Base-by-base conservation (phyloP, 306 rosid genomes). In the cucumber (Cucumis sativus) region DNA sequence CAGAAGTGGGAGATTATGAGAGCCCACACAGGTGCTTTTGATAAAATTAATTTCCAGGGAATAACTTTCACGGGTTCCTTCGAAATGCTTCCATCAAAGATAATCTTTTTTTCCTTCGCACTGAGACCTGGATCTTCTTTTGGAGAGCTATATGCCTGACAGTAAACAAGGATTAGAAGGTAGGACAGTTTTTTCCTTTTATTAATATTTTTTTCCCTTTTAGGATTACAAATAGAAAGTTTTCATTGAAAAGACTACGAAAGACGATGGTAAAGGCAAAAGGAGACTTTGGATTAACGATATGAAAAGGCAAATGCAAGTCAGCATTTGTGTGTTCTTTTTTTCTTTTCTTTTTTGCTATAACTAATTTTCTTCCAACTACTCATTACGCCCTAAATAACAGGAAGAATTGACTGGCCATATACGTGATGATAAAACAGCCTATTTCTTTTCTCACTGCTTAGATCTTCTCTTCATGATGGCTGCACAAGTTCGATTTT, bases 11-110 rank as follows among this genome's bases (percentile, higher is more conserved):
- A 90, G 74, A 94, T 78, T 74, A 94, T 91, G 80, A 94, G 94
- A 81, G 98, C 98, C 98, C 97, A 94, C 61, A 94, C 98, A 81
- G 98, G 94, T 84, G 97, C 84, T 80, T 94, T 94, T 25, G 98
- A 94, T 78, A 91, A 85, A 81, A 94, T 94, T 82, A 90, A 84
- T 82, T 88, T 88, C 98, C 98, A 94, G 59, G 98, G 98, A 84
- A 94, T 94, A 62, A 83, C 87, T 20, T 87, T 25, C 74, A 94
- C 98, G 21, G 93, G 90, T 83, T 94, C 98, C 86, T 85, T 90
- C 21, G 97, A 86, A 63, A 77, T 54, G 47, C 69, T 86, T 72
- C 96, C 95, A 80, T 90, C 96, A 81, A 89, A 59, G 76, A 94
- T 91, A 60, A 88, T 63, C 78, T 78, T 78, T 70, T 88, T 91